Evolutionary conservation across 139 green algal genomes (phyloP).

Genomic region (Deuterostichococcus epilithicus): DNA sequence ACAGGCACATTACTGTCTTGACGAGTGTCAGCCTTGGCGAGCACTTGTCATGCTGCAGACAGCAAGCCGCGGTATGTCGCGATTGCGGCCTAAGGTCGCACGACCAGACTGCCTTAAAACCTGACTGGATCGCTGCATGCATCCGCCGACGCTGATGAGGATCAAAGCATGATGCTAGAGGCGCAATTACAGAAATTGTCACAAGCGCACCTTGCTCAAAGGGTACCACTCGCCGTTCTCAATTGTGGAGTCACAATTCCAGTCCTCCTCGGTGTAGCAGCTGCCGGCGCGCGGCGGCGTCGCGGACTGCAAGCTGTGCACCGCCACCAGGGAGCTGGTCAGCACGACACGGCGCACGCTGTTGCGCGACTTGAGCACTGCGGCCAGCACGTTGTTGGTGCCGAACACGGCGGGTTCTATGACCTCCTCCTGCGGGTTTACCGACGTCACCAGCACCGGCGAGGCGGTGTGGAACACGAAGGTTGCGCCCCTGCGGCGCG

Average conservation of each 20-base stretch:
- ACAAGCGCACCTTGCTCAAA: constrained; percentile 58
- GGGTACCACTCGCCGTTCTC: constrained; percentile 60
- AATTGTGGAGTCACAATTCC: constrained; percentile 59
- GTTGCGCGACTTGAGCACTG: constrained; percentile 30
- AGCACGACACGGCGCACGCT: constrained; percentile 53
- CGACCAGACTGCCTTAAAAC: no score
- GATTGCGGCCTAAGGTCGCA: no score
- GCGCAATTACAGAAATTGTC: background rate
- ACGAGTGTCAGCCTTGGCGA: no score
- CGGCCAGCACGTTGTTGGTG: constrained; percentile 52
- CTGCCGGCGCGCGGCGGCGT: constrained; percentile 33
- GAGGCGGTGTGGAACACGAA: constrained; percentile 79
- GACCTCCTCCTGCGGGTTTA: constrained; percentile 31
- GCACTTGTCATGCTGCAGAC: background rate
- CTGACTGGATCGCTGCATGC: no score
- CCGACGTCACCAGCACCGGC: constrained; percentile 62
- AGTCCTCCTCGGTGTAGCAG: constrained; percentile 64
- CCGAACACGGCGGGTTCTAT: constrained; percentile 57
- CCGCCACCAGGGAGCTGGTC: constrained; percentile 30
- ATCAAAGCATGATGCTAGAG: no score
- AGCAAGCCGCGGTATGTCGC: no score
- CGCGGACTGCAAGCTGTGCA: constrained; percentile 24
- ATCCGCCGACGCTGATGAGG: no score
- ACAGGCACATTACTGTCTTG: background rate
- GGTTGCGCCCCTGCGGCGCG: background rate